A percentile compares a stretch with the other conserved stretches of the same genome.
phyloP scores from a whole-genome alignment of 2,329 filamentous ascomycete genomes.

The Cryphonectria carpinicola region DNA sequence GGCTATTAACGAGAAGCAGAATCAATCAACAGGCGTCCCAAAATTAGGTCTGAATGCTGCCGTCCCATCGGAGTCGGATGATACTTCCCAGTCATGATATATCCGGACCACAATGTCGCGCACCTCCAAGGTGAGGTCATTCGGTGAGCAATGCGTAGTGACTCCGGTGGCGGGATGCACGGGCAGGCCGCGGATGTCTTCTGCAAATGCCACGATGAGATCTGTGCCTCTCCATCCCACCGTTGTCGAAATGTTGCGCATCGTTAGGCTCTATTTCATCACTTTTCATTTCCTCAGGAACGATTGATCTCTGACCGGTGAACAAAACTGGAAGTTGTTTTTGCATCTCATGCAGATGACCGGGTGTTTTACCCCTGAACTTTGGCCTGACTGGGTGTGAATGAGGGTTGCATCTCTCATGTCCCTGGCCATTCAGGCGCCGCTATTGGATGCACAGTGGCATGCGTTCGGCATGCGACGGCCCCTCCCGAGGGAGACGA shows the following conservation, averaged over 20 bases:
- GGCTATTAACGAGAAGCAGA: neutral
- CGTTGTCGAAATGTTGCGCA: constrained; percentile 20
- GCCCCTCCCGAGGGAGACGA: constrained; percentile 27
- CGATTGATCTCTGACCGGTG: constrained; percentile 29
- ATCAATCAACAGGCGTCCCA: neutral
- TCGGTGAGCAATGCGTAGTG: neutral
- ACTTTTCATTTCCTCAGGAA: constrained; percentile 22
- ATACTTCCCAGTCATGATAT: neutral
- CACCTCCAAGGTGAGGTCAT: neutral
- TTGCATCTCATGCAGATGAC: constrained; percentile 24
- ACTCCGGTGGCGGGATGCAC: constrained; percentile 8
- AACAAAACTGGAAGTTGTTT: constrained; percentile 11
- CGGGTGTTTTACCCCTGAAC: constrained; percentile 19
- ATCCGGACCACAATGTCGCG: neutral
- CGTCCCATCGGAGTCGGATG: neutral
- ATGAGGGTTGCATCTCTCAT: constrained; percentile 22
- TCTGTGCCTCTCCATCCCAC: constrained; percentile 22
- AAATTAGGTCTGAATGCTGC: neutral
- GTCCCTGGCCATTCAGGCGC: constrained; percentile 17
- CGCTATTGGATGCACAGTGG: constrained; percentile 12
- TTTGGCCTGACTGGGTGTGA: constrained; percentile 10
- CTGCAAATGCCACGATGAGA: constrained; percentile 27
- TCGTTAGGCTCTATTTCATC: constrained; percentile 20
- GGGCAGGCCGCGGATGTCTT: constrained; percentile 18
- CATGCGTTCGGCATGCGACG: constrained; percentile 25